A percentile compares a stretch with the other conserved stretches of the same genome.
Conservation (phyloP, 768 basidiomycete genomes). For the Jaapia argillacea region DNA sequence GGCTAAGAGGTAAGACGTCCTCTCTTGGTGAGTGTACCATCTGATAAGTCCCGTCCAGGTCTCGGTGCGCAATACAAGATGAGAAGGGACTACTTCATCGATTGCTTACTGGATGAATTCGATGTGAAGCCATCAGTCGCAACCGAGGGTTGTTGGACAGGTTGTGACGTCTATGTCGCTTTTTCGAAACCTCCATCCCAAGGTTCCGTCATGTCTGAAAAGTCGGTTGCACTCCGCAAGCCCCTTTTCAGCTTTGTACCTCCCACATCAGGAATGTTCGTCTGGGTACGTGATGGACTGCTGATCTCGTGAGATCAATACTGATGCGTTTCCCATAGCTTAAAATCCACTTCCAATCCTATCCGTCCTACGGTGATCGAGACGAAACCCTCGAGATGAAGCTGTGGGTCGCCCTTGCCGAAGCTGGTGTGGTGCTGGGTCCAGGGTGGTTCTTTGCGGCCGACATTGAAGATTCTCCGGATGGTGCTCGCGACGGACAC, state of each 20-base stretch:
- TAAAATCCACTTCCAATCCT: conserved; percentile 48
- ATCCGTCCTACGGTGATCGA: conserved; percentile 33
- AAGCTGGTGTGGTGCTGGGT: conserved; percentile 51
- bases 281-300: conserved; percentile 39
- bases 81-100: conserved; percentile 56
- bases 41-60: conserved; percentile 19
- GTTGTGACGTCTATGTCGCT: conserved; percentile 34
- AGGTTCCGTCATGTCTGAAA: conserved; percentile 26
- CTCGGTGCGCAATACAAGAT: conserved; percentile 43
- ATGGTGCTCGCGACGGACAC: conserved; percentile 29
- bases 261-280: conserved; percentile 78
- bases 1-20: conserved; percentile 49
- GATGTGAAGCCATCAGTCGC: conserved; percentile 28
- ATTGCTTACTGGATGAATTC: conserved; percentile 54
- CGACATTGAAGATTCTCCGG: conserved; percentile 9
- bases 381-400: conserved; percentile 40
- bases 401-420: conserved; percentile 51
- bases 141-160: conserved; percentile 20
- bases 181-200: conserved; percentile 23
- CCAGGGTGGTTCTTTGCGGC: conserved; percentile 49
- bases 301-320: neutral
- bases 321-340: conserved; percentile 28
- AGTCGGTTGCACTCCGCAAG: conserved; percentile 17
- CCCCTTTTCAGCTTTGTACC: conserved; percentile 61
- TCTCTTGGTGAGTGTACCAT: neutral